Evolutionary conservation across 176 grass and related monocot genomes (phyloP).

Genomic region (Eleusine indica): DNA sequence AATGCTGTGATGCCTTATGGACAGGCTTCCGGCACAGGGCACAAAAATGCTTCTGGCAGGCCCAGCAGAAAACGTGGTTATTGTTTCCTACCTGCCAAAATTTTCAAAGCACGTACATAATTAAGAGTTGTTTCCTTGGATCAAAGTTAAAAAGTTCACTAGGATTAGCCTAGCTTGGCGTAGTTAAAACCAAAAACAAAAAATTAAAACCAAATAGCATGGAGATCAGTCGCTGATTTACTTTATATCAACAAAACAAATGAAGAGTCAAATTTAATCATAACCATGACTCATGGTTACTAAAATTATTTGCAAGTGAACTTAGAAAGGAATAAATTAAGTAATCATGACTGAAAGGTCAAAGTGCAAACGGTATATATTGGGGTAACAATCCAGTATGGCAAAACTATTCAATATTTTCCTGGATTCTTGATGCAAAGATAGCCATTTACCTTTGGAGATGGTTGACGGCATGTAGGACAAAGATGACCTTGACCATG

Average conservation of each 20-base stretch:
- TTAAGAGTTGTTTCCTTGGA: constrained; percentile 3
- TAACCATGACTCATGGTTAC: background rate
- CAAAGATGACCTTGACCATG: constrained; percentile 53
- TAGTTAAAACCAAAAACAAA: constrained; percentile 13
- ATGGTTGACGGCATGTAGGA: constrained; percentile 61
- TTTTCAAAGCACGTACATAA: constrained; percentile 32
- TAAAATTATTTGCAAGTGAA: background rate
- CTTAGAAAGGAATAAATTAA: background rate
- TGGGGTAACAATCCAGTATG: background rate
- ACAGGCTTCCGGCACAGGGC: constrained; percentile 67
- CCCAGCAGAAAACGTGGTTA: constrained; percentile 78
- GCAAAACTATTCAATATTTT: background rate
- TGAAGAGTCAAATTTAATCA: background rate
- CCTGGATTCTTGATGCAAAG: constrained; percentile 13
- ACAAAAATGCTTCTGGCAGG: constrained; percentile 75
- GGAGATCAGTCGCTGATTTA: background rate
- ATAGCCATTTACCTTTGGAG: constrained; percentile 57
- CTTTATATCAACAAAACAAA: background rate
- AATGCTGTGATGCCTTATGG: constrained; percentile 61
- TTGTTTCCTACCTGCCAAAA: constrained; percentile 70
- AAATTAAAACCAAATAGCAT: background rate
- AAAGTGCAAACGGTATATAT: background rate
- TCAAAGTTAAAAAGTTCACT: constrained; percentile 10
- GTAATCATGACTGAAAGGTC: background rate
- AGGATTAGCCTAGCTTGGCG: background rate